Evolutionary conservation across 2,329 filamentous ascomycete species (phyloP).

Genomic region (Sporothrix phasma): DNA sequence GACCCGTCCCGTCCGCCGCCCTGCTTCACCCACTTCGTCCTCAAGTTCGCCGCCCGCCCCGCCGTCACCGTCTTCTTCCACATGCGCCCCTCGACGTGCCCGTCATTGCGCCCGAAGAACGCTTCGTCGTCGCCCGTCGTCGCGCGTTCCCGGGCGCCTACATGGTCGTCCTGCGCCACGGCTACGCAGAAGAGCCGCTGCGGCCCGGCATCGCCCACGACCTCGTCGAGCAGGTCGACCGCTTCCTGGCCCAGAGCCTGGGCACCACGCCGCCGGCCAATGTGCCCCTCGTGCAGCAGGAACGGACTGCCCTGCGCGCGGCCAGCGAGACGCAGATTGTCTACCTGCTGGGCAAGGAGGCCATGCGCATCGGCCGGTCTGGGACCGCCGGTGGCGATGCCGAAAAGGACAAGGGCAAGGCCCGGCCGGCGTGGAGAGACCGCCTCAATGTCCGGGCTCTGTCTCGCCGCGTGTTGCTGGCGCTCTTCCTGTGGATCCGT

Average conservation of each 20-base stretch:
- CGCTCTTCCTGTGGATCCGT: constrained; percentile 52
- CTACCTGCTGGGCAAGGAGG: constrained; percentile 53
- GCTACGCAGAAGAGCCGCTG: constrained; percentile 63
- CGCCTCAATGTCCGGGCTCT: constrained; percentile 23
- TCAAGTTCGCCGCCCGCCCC: constrained; percentile 57
- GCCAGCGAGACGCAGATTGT: constrained; percentile 40
- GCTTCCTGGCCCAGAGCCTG: constrained; percentile 29
- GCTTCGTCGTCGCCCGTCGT: constrained; percentile 36
- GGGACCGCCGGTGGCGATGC: constrained; percentile 4
- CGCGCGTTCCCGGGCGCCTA: constrained; percentile 50
- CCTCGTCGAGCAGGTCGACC: constrained; percentile 49
- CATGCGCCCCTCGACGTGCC: constrained; percentile 54
- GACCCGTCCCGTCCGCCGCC: constrained; percentile 45
- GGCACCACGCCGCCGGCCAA: background rate
- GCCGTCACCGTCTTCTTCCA: constrained; percentile 68
- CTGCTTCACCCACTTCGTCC: constrained; percentile 63
- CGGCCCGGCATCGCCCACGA: constrained; percentile 49
- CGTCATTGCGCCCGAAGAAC: constrained; percentile 38
- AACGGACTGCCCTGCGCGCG: constrained; percentile 34
- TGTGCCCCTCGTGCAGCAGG: constrained; percentile 18
- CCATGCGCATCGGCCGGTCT: constrained; percentile 41
- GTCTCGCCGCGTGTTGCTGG: constrained; percentile 37
- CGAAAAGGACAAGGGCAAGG: background rate
- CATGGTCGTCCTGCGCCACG: constrained; percentile 58
- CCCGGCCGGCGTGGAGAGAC: background rate